Evolutionary conservation across 2,329 filamentous ascomycete genomes (phyloP).

Genomic region (Colletotrichum coccodes): DNA sequence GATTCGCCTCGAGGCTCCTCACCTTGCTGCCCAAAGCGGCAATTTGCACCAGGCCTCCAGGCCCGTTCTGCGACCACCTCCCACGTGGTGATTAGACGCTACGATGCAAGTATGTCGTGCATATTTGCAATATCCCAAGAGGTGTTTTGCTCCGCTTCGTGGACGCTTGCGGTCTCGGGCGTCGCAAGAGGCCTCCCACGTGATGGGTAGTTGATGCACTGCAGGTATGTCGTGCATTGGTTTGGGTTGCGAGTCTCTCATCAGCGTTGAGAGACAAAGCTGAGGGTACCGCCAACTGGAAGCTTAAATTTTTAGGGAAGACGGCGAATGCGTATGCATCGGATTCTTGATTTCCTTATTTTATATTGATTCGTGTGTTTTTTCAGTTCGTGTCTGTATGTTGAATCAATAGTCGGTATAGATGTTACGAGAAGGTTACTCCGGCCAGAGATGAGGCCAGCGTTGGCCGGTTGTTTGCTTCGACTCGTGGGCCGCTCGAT

Average conservation of each 20-base stretch:
- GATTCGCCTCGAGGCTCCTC: conserved; percentile 3
- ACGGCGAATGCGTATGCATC: too few relatives aligned
- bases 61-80: conserved; percentile 28
- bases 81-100: conserved; percentile 25
- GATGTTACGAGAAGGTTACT: not conserved
- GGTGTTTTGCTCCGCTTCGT: conserved; percentile 13
- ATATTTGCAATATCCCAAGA: conserved; percentile 32
- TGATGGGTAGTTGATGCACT: conserved; percentile 22
- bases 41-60: not conserved
- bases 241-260: conserved; percentile 1
- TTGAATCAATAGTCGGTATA: not conserved
- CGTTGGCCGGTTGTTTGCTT: not conserved
- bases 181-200: conserved; percentile 19
- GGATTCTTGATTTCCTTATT: too few relatives aligned
- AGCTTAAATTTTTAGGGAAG: not conserved
- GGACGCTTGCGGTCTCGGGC: not conserved
- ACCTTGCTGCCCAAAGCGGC: conserved; percentile 19
- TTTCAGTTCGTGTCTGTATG: not conserved
- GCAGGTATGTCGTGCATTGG: conserved; percentile 27
- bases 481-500: not conserved
- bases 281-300: too few relatives aligned
- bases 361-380: not conserved
- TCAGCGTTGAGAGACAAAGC: not conserved
- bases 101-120: conserved; percentile 33
- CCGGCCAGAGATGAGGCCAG: not conserved